Base-by-base conservation (phyloP, 169 alveolate species). In the Eimeria praecox region DNA sequence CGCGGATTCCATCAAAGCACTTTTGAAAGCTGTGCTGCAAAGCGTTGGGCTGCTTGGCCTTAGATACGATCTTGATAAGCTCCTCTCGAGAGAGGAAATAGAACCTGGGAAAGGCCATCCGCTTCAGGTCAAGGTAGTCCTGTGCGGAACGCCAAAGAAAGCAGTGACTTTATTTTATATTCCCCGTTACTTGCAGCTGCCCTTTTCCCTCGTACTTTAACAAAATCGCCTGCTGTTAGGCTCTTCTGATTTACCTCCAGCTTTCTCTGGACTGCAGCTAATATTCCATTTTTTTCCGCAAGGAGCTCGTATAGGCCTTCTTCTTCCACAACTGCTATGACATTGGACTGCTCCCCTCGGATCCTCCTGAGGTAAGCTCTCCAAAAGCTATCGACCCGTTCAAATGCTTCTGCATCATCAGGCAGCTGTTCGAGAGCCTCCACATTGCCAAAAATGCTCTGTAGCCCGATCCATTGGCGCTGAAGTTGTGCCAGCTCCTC, bases 11-110 rank as follows among this genome's bases (percentile, higher is more conserved):
- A 89, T 97, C 99, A 92, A 98, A 98, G 95, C 98, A 97, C 93
- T 97, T 98, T 40, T 97, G 96, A 75, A 98, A 95, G 95, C 95
- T 97, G 66, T 96, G 96, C 83, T 97, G 97, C 56, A 98, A 96
- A 54, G 94, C 92, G 30, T 90, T 71, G 2, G 97, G 96, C 80
- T 98, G 97, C 27, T 97, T 96, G 64, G 99, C 97, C 80, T 98
- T 96, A 54, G 99, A 97, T 56, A 98, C 97, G 54, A 98, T 97
- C 88, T 97, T 97, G 35, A 98, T 95, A 38, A 98, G 96, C 94
- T 98, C 99, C 88, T 98, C 99, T 85, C 98, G 98, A 22, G 99
- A 98, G 38, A 98, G 97, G 97, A 98, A 98, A 96, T 97, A 98
- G 96, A 98, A 98, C 73, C 99, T 92, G 30, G 99, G 98, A 97